Evolutionary conservation across 768 basidiomycete species (phyloP), one percentile per base, ranked within the genome.

Genomic region (Coprinopsis cinerea): DNA sequence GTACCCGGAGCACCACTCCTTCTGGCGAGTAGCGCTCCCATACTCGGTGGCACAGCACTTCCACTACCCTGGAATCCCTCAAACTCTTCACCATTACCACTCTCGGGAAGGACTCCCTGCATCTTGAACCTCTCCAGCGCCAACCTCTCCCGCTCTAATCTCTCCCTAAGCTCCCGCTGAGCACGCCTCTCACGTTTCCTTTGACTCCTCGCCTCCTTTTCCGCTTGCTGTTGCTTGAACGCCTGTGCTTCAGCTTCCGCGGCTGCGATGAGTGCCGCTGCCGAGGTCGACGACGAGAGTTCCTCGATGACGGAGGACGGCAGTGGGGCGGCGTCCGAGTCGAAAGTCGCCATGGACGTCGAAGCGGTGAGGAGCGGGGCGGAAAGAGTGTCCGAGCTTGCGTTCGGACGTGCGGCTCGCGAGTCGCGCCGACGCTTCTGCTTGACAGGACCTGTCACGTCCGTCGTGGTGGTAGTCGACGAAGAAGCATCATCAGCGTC

Each of bases 321-420:
- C 13, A 88, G 67, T 1, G 79, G 79, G 4, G 84, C 77, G 2
- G 86, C 85, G 53, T 88, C 86, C 0, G 82, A 80, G 63, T 88
- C 86, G 36, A 85, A 73, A 3, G 82, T 82, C 23, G 55, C 63
- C 27, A 64, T 55, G 26, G 64, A 57, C 45, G 47, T 40, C 6
- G 35, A 5, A 2, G 17, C n/a, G 18, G 46, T 34, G 20, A 13
- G 46, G 32, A 15, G 7, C n/a, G 46, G n/a, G n/a, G n/a, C n/a
- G n/a, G n/a, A n/a, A n/a, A n/a, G n/a, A n/a, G n/a, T n/a, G n/a
- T n/a, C n/a, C n/a, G n/a, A n/a, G n/a, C n/a, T n/a, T n/a, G n/a
- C n/a, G n/a, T n/a, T n/a, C n/a, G n/a, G n/a, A n/a, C n/a, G n/a
- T n/a, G n/a, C n/a, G n/a, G n/a, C n/a, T n/a, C n/a, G n/a, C n/a